Percentiles rank a stretch among this genome's conserved stretches.
phyloP scores from a whole-genome alignment of 2,329 filamentous ascomycete species.

The Microdochium paspali region DNA sequence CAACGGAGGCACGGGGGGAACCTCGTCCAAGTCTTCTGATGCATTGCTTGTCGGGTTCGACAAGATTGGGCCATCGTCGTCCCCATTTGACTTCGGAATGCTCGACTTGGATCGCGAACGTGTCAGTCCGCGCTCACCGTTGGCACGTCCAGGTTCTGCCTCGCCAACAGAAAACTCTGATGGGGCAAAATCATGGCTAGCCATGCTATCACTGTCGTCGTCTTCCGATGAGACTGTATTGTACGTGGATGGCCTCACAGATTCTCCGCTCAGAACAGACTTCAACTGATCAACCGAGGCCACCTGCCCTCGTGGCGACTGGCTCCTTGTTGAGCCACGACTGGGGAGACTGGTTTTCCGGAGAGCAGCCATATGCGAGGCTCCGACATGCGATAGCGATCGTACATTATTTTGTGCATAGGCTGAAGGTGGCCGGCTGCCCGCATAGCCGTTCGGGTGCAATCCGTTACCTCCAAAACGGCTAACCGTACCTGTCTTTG shows the following conservation, averaged over 20 bases:
- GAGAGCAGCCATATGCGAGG: conserved; percentile 28
- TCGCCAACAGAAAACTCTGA: conserved; percentile 57
- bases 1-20: conserved; percentile 48
- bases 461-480: conserved; percentile 50
- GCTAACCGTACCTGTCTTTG: conserved; percentile 49
- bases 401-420: conserved; percentile 40
- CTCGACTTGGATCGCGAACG: conserved; percentile 17
- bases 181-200: conserved; percentile 59
- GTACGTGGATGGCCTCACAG: conserved; percentile 27
- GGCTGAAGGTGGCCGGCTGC: conserved; percentile 31
- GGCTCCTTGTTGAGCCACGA: conserved; percentile 31
- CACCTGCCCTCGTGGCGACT: conserved; percentile 38
- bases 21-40: conserved; percentile 22
- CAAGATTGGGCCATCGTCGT: conserved; percentile 15
- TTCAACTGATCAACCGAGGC: conserved; percentile 57
- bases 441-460: conserved; percentile 24
- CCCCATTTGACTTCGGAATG: conserved; percentile 15
- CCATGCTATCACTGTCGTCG: conserved; percentile 56
- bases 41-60: conserved; percentile 19
- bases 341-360: conserved; percentile 47
- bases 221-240: conserved; percentile 28
- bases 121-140: conserved; percentile 11
- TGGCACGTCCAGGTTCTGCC: conserved; percentile 9
- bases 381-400: conserved; percentile 30
- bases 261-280: conserved; percentile 47